Percentiles rank a stretch among this genome's conserved stretches.
Conservation (phyloP, 192 early-diverging fungal species). For the Backusella morwellensis region DNA sequence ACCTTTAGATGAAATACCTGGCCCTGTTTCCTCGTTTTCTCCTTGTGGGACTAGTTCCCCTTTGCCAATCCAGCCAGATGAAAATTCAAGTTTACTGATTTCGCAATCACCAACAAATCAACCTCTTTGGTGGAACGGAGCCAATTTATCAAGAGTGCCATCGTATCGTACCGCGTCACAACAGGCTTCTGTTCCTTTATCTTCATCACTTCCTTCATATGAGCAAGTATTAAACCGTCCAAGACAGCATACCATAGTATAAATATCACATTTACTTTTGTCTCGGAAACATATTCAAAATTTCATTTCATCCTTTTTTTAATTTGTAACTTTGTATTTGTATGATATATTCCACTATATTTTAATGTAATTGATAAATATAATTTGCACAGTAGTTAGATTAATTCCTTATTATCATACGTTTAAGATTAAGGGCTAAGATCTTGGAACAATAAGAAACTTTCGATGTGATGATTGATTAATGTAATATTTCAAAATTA, state of each 20-base stretch:
- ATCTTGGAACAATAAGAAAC: background rate
- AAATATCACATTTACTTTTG: background rate
- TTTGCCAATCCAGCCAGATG: background rate
- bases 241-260: background rate
- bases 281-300: background rate
- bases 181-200: constrained; percentile 3
- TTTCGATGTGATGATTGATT: too few species aligned
- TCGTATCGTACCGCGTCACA: constrained; percentile 20
- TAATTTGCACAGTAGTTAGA: background rate
- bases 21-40: background rate
- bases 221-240: background rate
- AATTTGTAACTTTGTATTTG: background rate
- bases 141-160: constrained; percentile 23
- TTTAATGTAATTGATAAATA: background rate
- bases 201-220: constrained; percentile 10
- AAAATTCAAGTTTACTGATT: background rate
- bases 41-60: background rate
- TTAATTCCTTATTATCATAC: background rate
- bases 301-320: background rate
- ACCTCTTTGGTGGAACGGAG: constrained; percentile 21
- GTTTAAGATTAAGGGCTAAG: background rate
- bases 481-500: too few species aligned
- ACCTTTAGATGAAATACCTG: background rate
- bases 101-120: background rate
- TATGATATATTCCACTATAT: background rate